Base-by-base conservation (phyloP, 176 grass and related monocot genomes). In the Triticum timopheevii region DNA sequence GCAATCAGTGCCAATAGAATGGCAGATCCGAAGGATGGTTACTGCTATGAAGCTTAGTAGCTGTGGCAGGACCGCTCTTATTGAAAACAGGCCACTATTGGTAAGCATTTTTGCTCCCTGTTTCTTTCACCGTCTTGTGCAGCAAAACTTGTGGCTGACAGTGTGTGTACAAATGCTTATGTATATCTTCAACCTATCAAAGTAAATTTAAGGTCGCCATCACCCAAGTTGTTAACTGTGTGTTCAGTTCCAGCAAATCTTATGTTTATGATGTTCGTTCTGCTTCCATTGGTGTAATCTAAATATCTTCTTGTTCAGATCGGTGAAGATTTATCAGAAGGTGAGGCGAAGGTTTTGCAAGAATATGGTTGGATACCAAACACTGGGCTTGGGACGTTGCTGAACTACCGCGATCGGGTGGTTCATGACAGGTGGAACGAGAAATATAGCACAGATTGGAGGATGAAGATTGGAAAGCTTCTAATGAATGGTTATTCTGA, bases 21-120 rank as follows among this genome's bases (percentile, higher is more conserved):
- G 93, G 92, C 96, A 95, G 79, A 92, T 98, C 74, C 91, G 56
- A 78, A 92, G 90, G 80, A 22, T 98, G 47, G 90, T 95, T 77
- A 91, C 71, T 65, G 88, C 96, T 63, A 98, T 98, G 96, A 98
- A 95, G 84, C 80, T 98, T 73, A 88, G 84, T 83, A 93, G 86
- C 52, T 92, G 96, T 88, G 91, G 93, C 66, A 90, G 93, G 76
- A 89, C 88, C 62, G 89, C 89, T 80, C 90, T 98, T 68, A 93
- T 98, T 40, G 96, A 95, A 86, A 92, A 98, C 69, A 95, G 80
- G 80, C 88, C 88, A 39, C 86, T 98, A 28, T 25, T 94, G 84
- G 96, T 95, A 94, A 86, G 87, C 24, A 52, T 30, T 79, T 17
- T 69, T 81, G 8, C 72, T 73, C 56, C 16, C 22, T 56, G 72